Conservation (phyloP, 192 early-diverging fungal species). For the Rhizoclosmatium sp. region DNA sequence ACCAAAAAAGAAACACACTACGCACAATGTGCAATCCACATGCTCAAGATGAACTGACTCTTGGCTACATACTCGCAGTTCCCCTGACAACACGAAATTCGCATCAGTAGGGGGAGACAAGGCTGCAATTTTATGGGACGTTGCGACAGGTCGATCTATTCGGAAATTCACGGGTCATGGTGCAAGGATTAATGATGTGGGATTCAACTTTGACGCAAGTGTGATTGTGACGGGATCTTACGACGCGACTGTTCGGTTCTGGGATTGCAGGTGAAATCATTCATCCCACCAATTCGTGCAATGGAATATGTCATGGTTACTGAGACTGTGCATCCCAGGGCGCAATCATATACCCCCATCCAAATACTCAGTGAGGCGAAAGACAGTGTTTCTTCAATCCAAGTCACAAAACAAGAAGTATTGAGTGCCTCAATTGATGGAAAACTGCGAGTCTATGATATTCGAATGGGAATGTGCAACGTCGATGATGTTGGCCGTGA, state of each 20-base stretch:
- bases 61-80: slow-evolving; percentile 16
- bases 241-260: slow-evolving; percentile 78
- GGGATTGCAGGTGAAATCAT: slow-evolving; percentile 74
- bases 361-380: slow-evolving; percentile 85
- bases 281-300: slow-evolving; percentile 3
- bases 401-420: slow-evolving; percentile 75
- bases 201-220: slow-evolving; percentile 77
- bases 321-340: slow-evolving; percentile 9
- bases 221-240: slow-evolving; percentile 84
- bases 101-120: slow-evolving; percentile 85
- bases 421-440: slow-evolving; percentile 88
- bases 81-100: slow-evolving; percentile 62
- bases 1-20: background rate
- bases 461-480: slow-evolving; percentile 75
- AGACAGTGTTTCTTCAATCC: slow-evolving; percentile 84
- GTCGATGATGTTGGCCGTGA: slow-evolving; percentile 78
- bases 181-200: slow-evolving; percentile 85
- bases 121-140: slow-evolving; percentile 88
- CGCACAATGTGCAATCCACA: background rate
- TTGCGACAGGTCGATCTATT: slow-evolving; percentile 73
- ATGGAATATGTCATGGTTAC: background rate
- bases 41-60: too few relatives aligned
- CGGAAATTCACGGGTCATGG: slow-evolving; percentile 81
- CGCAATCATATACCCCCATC: slow-evolving; percentile 64
- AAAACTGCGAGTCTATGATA: slow-evolving; percentile 81